Base-by-base conservation (phyloP, 2,329 filamentous ascomycete species). In the Phialemoniopsis sp. region DNA sequence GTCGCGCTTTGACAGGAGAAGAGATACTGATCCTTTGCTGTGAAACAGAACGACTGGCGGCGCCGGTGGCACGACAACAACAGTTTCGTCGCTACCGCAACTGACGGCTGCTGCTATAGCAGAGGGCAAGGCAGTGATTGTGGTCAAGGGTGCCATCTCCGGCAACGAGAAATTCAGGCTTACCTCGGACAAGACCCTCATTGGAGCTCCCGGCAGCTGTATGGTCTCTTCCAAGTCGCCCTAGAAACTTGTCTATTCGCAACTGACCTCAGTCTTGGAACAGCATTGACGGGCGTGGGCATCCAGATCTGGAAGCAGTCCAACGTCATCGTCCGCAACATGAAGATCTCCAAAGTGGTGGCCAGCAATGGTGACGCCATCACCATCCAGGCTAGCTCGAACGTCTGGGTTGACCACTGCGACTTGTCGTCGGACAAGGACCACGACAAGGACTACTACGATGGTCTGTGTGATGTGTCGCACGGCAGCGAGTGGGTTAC, bases 401-500 rank as follows among this genome's bases (percentile, higher is more conserved):
- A 82, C 47, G 67, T 80, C 52, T 86, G 81, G 82, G 63, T 86
- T 36, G 82, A 86, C 62, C 82, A 85, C 64, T 69, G 71, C 55
- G 81, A 86, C 46, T 67, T 86, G 16, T 79, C 73, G 5, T 78
- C 76, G 17, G 73, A 84, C 60, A 54, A 56, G 28, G 64, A 71
- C 50, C 66, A 76, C 54, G 78, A 71, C 66, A 86, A 86, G 64
- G 80, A 87, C 64, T 82, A 75, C 64, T 85, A 82, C 54, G 82
- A 86, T 41, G 82, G 82, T 26, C 72, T 86, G 2, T 61, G 80
- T 34, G 82, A 86, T 50, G 62, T 73, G 37, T 82, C 73, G 36
- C 81, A 84, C 60, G 82, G 67, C 34, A 66, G 72, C 9, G 79
- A 85, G 63, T 85, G 64, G 52, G 58, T 83, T 41, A 83, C 73